Percentiles rank a stretch among this genome's conserved stretches.
phyloP scores from a whole-genome alignment of 2,329 filamentous ascomycete genomes.

The Colletotrichum siamense region DNA sequence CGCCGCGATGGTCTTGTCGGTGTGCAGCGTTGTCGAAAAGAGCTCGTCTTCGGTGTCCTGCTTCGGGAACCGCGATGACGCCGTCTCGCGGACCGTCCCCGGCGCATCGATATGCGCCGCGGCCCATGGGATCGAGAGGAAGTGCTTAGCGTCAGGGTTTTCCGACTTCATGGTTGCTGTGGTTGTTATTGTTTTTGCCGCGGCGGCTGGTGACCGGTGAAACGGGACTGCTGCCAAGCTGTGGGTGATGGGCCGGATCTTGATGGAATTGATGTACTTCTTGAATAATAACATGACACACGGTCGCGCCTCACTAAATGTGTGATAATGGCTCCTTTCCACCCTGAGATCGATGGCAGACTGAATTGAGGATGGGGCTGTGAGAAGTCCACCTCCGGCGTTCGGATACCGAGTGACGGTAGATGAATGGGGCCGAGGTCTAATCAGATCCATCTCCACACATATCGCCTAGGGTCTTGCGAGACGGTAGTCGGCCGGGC shows the following conservation, averaged over 20 bases:
- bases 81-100: conserved; percentile 35
- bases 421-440: not conserved
- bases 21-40: conserved; percentile 36
- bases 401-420: not conserved
- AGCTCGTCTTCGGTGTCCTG: conserved; percentile 33
- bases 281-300: not conserved
- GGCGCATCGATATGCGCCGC: conserved; percentile 32
- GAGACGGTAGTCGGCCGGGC: no score
- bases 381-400: not conserved
- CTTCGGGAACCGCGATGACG: conserved; percentile 36
- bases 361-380: not conserved
- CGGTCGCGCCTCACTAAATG: not conserved
- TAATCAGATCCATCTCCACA: not conserved
- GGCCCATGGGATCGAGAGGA: conserved; percentile 42
- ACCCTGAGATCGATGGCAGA: not conserved
- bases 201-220: not conserved
- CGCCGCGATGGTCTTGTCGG: conserved; percentile 32
- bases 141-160: conserved; percentile 29
- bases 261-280: not conserved
- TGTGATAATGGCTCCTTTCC: not conserved
- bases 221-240: not conserved
- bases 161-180: conserved; percentile 6
- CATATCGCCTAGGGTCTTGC: not conserved
- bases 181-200: not conserved
- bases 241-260: not conserved